phyloP scores from a whole-genome alignment of 2,329 filamentous ascomycete species.

The Cryphonectria naterciae region DNA sequence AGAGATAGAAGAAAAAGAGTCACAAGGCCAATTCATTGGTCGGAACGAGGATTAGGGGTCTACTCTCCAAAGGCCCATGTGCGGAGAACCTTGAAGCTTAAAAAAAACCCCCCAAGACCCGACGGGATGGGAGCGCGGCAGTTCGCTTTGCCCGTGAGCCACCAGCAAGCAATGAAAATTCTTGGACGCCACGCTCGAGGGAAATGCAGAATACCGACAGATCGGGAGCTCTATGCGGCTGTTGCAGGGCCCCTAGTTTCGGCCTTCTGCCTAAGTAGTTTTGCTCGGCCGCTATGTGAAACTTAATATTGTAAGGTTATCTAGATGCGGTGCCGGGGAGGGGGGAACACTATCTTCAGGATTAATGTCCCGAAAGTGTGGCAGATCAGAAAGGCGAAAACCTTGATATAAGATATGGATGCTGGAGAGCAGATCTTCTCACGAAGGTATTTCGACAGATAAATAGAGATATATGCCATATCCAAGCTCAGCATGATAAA shows the following conservation, averaged over 20 bases:
- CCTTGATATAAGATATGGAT: neutral
- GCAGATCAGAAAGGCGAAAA: neutral
- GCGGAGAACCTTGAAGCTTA: neutral
- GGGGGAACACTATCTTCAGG: neutral
- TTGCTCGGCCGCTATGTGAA: neutral
- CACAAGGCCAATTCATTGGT: neutral
- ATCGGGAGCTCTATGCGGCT: neutral
- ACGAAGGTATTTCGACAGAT: neutral
- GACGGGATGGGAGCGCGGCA: slow-evolving; percentile 8
- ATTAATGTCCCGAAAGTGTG: neutral
- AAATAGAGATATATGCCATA: neutral
- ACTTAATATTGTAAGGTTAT: neutral
- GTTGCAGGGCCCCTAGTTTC: neutral
- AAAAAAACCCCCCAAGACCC: neutral
- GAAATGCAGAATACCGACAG: neutral
- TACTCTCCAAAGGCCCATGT: neutral
- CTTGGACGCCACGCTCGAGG: neutral
- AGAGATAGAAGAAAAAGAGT: neutral
- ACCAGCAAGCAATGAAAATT: neutral
- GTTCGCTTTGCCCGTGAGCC: neutral
- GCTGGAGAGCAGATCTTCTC: neutral
- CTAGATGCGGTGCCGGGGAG: neutral
- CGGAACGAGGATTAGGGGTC: neutral
- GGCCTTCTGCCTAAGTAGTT: neutral
- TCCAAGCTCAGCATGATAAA: neutral